These are phyloP conservation scores for Epicoccum sorghinum DNA, from an alignment of 2,329 filamentous ascomycete genomes.

Conservation along the genomic window DNA sequence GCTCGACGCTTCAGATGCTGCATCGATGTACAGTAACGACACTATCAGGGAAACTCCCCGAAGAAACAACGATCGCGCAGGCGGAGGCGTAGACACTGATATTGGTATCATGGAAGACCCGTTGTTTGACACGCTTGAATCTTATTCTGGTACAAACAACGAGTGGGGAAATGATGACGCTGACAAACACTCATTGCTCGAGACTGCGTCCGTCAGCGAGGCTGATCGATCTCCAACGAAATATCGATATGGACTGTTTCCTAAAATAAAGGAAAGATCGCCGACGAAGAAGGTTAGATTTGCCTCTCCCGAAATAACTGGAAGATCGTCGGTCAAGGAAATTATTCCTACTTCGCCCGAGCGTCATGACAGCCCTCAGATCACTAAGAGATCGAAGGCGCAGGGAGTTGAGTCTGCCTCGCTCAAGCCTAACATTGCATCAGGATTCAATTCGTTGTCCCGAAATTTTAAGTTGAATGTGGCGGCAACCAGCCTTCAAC, in stretches of 20 bases:
- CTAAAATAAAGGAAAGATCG: background rate
- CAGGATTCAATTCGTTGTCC: background rate
- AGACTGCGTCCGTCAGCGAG: slow-evolving; percentile 6
- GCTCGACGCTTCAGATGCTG: slow-evolving; percentile 10
- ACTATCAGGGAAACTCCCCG: background rate
- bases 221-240: background rate
- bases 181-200: slow-evolving; percentile 2
- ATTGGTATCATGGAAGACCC: slow-evolving; percentile 1
- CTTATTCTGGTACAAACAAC: slow-evolving; percentile 4
- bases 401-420: background rate
- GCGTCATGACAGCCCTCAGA: background rate
- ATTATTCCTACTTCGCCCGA: no score
- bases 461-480: background rate
- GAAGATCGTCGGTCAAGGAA: no score
- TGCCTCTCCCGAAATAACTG: no score
- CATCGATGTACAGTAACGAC: slow-evolving; percentile 10
- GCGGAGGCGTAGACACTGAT: background rate
- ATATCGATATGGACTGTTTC: background rate
- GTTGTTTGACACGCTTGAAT: slow-evolving; percentile 7
- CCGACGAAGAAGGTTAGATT: background rate
- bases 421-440: no score
- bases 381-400: slow-evolving; percentile 1
- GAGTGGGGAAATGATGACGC: slow-evolving; percentile 1
- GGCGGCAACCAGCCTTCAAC: slow-evolving; percentile 14
- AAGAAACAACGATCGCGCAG: background rate